Conservation (phyloP, 2,329 filamentous ascomycete species). For the Phyllosticta paracitricarpa region DNA sequence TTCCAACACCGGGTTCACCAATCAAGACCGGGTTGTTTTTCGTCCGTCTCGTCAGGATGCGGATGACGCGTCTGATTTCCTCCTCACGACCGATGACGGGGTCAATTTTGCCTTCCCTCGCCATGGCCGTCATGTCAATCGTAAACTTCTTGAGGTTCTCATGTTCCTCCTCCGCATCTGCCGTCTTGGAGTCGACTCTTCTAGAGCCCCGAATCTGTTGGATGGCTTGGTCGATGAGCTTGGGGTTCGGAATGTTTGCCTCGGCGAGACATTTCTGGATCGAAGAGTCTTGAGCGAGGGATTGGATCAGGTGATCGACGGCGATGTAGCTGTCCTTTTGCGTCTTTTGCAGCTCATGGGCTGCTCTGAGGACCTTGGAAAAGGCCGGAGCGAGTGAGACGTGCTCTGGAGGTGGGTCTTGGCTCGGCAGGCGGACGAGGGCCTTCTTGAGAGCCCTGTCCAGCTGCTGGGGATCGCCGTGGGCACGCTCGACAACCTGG, state of each 20-base stretch:
- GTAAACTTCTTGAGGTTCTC: slow-evolving; percentile 98
- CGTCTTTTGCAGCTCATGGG: slow-evolving; percentile 87
- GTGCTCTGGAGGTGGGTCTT: slow-evolving; percentile 87
- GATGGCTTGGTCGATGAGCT: slow-evolving; percentile 83
- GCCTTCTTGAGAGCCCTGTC: slow-evolving; percentile 85
- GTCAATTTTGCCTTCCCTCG: slow-evolving; percentile 93
- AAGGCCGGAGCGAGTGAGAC: slow-evolving; percentile 75
- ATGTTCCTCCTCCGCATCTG: slow-evolving; percentile 83
- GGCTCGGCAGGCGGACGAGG: slow-evolving; percentile 81
- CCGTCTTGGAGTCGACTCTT: slow-evolving; percentile 90
- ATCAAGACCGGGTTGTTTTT: slow-evolving; percentile 99
- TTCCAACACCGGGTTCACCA: slow-evolving; percentile 94
- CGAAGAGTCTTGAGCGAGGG: slow-evolving; percentile 66
- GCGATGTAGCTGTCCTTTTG: slow-evolving; percentile 95
- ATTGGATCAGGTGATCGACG: slow-evolving; percentile 85
- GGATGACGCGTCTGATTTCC: slow-evolving; percentile 83
- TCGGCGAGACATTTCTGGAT: slow-evolving; percentile 71
- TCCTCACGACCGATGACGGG: slow-evolving; percentile 95
- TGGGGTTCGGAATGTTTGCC: slow-evolving; percentile 81
- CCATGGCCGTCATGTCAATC: slow-evolving; percentile 95
- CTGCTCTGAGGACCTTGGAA: slow-evolving; percentile 70
- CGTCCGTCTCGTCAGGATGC: slow-evolving; percentile 83
- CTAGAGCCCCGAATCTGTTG: slow-evolving; percentile 85
- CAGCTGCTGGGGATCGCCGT: slow-evolving; percentile 83
- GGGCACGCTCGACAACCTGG: slow-evolving; percentile 86